Base-by-base conservation (phyloP, 2,329 filamentous ascomycete genomes). In the Cordyceps pruinosa region DNA sequence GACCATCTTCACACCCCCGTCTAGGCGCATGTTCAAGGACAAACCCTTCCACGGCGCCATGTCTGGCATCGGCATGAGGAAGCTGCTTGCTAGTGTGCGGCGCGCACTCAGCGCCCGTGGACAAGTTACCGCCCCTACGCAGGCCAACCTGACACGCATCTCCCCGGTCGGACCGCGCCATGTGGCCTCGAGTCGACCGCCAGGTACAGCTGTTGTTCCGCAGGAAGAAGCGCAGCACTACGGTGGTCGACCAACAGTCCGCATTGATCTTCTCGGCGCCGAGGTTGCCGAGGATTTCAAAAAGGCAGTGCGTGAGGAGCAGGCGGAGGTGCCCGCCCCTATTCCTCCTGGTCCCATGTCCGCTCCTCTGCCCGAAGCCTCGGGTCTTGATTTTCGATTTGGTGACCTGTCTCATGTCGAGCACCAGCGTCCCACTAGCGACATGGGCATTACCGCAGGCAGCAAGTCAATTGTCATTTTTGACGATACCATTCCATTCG, bases 391-490 rank as follows among this genome's bases (percentile, higher is more conserved):
- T 9, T 66, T 57, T 25, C 65, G 60, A 4, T 66, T 75, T n/a
- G 70, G 73, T n/a, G 66, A 69, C 23, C 64, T 71, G 5, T 62
- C 65, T 5, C 66, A 66, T 7, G 60, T 68, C 6, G 62, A 71
- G 9, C 72, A 59, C 58, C 67, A 62, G 55, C 71, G 79, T 45
- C 77, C 79, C 1, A 63, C 69, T 13, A 83, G 80, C 60, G 80
- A 84, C 59, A 75, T 76, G 63, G 81, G 72, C 6, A 82, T 93
- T 45, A 94, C 90, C 0, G 78, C 79, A 12, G 89, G 90, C n/a
- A 96, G 90, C 75, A 87, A 92, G 66, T 96, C 90, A 0, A 95
- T 96, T 62, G 80, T 96, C 56, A 95, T 96, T 66, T 84, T 96
- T 35, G 89, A 95, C 58, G 84, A 83, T 32, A 87, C 85, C 0